These are phyloP conservation scores for Boletus fagicola DNA, from an alignment of 768 basidiomycete species.

Conservation along the genomic window DNA sequence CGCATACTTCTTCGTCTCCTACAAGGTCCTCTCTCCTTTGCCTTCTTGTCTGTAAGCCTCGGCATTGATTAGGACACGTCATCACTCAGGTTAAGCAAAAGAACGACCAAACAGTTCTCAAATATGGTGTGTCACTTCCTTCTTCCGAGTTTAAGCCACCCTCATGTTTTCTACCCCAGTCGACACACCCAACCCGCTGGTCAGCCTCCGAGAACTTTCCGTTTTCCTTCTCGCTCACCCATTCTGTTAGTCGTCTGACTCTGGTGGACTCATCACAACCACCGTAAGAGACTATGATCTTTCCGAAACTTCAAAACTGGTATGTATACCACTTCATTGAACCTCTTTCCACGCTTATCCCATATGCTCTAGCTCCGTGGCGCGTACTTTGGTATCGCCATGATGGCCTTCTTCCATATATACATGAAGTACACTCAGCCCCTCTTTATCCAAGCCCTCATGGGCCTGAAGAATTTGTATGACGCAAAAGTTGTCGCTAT, in stretches of 20 bases:
- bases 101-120: slow-evolving; percentile 94
- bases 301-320: slow-evolving; percentile 77
- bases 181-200: slow-evolving; percentile 75
- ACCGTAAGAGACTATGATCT: slow-evolving; percentile 95
- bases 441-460: slow-evolving; percentile 90
- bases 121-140: slow-evolving; percentile 67
- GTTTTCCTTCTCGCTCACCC: not conserved
- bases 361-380: slow-evolving; percentile 48
- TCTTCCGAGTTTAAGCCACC: not conserved
- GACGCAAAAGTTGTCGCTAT: slow-evolving; percentile 85
- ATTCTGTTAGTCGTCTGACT: slow-evolving; percentile 50
- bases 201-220: slow-evolving; percentile 30
- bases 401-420: slow-evolving; percentile 90
- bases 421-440: slow-evolving; percentile 97
- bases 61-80: slow-evolving; percentile 17
- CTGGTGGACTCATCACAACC: slow-evolving; percentile 79
- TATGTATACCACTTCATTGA: slow-evolving; percentile 40
- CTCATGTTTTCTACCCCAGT: slow-evolving; percentile 43
- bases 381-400: slow-evolving; percentile 72
- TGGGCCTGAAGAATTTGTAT: slow-evolving; percentile 89
- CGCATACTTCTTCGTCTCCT: slow-evolving; percentile 77
- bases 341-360: not conserved
- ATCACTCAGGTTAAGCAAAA: slow-evolving; percentile 76
- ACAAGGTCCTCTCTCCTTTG: slow-evolving; percentile 45
- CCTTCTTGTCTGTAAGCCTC: not conserved